Conservation (phyloP, 495 filamentous ascomycete species). For the Penicillium lagena region DNA sequence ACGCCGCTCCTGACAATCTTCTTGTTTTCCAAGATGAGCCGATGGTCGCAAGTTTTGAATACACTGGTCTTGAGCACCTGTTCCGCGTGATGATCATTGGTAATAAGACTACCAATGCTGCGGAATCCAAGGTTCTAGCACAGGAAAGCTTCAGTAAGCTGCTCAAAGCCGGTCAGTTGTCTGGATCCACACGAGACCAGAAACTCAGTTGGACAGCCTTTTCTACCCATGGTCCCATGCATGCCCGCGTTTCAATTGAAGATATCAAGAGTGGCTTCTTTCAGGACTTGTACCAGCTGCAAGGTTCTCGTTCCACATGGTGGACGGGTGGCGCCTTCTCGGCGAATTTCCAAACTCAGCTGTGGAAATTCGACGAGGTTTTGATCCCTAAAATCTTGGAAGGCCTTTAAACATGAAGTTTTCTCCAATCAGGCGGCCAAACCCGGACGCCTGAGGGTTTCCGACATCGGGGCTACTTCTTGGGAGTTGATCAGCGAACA, state of each 20-base stretch:
- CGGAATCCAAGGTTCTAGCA: conserved; percentile 20
- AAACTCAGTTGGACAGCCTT: conserved; percentile 28
- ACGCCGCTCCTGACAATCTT: conserved; percentile 20
- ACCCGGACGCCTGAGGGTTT: no score
- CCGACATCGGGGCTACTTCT: no score
- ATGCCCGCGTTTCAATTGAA: conserved; percentile 20
- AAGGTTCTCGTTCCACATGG: conserved; percentile 33
- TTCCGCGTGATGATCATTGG: conserved; percentile 36
- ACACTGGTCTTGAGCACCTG: conserved; percentile 21
- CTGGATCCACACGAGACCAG: conserved; percentile 3
- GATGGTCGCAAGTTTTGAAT: conserved; percentile 24
- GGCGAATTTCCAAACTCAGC: conserved; percentile 28
- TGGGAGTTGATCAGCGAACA: no score
- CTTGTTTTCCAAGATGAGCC: conserved; percentile 26
- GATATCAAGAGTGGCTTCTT: conserved; percentile 28
- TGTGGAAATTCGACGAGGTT: conserved; percentile 33
- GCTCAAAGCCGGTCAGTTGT: conserved; percentile 18
- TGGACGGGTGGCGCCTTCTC: conserved; percentile 35
- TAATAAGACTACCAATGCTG: conserved; percentile 17
- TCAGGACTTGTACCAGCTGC: conserved; percentile 27
- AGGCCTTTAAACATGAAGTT: conserved; percentile 4
- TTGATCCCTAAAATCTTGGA: conserved; percentile 17
- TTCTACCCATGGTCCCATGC: conserved; percentile 31
- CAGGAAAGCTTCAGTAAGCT: conserved; percentile 22
- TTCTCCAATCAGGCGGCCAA: no score